Base-by-base conservation (phyloP, 2,329 filamentous ascomycete genomes). In the Pseudogymnoascus sp. region DNA sequence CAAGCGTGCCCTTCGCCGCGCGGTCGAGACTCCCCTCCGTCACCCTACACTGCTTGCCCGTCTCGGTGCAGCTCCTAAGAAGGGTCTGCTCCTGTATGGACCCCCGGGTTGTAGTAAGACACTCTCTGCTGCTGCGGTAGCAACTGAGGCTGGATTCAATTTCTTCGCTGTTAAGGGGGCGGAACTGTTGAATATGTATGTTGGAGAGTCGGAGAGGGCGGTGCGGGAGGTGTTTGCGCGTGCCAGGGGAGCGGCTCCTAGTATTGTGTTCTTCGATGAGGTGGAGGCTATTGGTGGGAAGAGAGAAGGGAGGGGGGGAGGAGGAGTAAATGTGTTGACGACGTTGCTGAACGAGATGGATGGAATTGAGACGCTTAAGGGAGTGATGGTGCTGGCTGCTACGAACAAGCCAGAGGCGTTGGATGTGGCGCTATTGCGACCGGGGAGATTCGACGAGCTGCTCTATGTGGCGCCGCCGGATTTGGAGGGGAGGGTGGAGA, bases 211-310 rank as follows among this genome's bases (percentile, higher is more conserved):
- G 1, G 93, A 97, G 75, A 85, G 91, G 9, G 87, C 88, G 6
- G 82, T 97, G 41, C 85, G 93, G 37, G 88, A 91, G 61, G 84
- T 97, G 1, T 97, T 97, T 72, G 82, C 87, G 60, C 89, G 92
- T 67, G 93, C 93, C 1, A 82, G 89, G 41, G 86, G 88, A n/a
- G 92, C 91, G 7, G 86, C 87, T 59, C 93, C 93, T 0, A 91
- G 89, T 71, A 93, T 97, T 74, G 91, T 97, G 68, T 97, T 97
- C 79, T 96, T 97, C 66, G 92, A 97, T 72, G 92, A 97, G 73
- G 94, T 97, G 67, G 92, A 97, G 74, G 86, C 90, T 4, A 93
- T 97, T 64, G 80, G 74, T 57, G 73, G 69, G 39, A 70, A 76
- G 39, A 76, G 79, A 18, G 76, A 78, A 60, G 77, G 67, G 72